Evolutionary conservation across 2,329 filamentous ascomycete species (phyloP).

Genomic region (Fusarium sp.): DNA sequence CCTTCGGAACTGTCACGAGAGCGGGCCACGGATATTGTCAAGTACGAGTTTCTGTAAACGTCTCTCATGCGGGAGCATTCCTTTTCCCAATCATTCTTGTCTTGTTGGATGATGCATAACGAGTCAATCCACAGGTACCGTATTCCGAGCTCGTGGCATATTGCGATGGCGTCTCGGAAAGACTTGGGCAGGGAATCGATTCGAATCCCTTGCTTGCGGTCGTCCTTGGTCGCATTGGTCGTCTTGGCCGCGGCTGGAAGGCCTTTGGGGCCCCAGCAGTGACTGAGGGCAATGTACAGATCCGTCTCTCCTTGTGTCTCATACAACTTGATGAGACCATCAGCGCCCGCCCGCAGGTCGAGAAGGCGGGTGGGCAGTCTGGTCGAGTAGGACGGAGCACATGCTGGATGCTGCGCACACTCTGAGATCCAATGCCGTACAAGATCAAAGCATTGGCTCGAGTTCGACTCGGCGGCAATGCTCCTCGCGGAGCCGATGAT

Average conservation of each 20-base stretch:
- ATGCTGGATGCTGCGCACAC: background rate
- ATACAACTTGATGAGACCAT: background rate
- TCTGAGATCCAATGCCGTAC: background rate
- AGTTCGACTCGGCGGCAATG: background rate
- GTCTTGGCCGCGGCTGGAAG: background rate
- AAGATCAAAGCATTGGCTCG: background rate
- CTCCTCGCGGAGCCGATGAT: background rate
- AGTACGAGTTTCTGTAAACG: conserved; percentile 1
- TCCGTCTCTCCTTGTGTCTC: background rate
- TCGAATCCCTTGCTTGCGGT: background rate
- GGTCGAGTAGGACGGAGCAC: rapidly evolving
- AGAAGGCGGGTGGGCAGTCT: background rate
- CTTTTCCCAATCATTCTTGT: background rate
- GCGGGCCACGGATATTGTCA: background rate
- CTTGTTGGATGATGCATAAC: background rate
- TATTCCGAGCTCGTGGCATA: background rate
- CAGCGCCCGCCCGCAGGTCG: background rate
- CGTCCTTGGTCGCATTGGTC: background rate
- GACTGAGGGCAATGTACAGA: background rate
- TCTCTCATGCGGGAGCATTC: background rate
- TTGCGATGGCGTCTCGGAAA: background rate
- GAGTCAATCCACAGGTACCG: conserved; percentile 3
- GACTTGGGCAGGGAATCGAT: background rate
- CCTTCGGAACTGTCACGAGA: background rate
- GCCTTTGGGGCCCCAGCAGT: background rate